Base-by-base conservation (phyloP, 2,329 filamentous ascomycete genomes). In the Aspergillus persii region DNA sequence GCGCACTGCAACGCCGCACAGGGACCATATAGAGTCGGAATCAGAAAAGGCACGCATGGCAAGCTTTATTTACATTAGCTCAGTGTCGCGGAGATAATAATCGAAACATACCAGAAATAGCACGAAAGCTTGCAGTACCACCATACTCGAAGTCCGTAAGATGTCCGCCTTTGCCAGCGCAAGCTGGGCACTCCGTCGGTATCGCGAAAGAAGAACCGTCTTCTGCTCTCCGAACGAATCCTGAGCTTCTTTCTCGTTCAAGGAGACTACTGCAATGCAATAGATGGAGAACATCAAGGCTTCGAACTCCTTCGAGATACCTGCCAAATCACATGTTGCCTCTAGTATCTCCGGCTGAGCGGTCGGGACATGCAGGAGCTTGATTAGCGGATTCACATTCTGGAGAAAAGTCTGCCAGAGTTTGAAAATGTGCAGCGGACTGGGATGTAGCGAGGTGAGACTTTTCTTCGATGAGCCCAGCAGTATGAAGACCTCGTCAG, bases 251-350 rank as follows among this genome's bases (percentile, higher is more conserved):
- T 79, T 74, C 3, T 84, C 80, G 1, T 71, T 75, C 57, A 90
- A 73, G 30, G 86, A 82, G 11, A 84, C 74, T 15, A 83, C 74
- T 1, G 86, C 82, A 69, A 86, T 81, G 53, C 80, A 81, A 68
- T 89, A 90, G 47, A 90, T 57, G n/a, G 60, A 78, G 71, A 90
- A 90, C 82, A 90, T 85, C 50, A 91, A 77, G 1, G 85, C 85
- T 67, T 90, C 86, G 27, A 89, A 80, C 12, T 81, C 81, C 58
- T 79, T 82, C 1, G 81, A 76, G 3, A 86, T 81, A 62, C 81
- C 83, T 39, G 80, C 74, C 6, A 86, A 71, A 56, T 85, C 80
- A 3, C 82, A 81, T 49, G 81, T 82, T 9, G 85, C 86, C 61
- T 86, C 84, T 55, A 90, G 83, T 46, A 91, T 81, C 57, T 83